Percentiles rank a stretch among this genome's conserved stretches.
Evolutionary conservation across 805 yeast genomes (phyloP).

Genomic region (Hanseniaspora meyeri): DNA sequence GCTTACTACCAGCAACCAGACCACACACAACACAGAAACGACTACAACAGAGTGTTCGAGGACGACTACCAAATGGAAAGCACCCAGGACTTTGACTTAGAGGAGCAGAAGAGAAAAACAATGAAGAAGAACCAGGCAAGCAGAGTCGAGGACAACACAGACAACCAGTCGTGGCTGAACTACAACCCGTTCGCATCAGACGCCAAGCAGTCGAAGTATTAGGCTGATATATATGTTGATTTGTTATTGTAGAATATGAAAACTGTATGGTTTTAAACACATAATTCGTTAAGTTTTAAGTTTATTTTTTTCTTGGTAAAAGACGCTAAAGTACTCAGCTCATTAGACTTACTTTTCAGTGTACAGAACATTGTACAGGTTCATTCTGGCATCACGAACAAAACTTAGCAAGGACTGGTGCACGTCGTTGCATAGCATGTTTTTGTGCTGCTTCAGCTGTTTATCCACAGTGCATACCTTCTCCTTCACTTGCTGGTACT

Average conservation of each 20-base stretch:
- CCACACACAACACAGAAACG: constrained; percentile 17
- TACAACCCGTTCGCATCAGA: constrained; percentile 10
- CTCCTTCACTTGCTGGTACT: constrained; percentile 14
- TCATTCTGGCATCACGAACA: constrained; percentile 13
- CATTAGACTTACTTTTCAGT: not conserved
- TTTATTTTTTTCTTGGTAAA: not conserved
- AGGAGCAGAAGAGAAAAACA: constrained; percentile 9
- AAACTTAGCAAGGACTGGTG: constrained; percentile 15
- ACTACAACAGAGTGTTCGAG: constrained; percentile 2
- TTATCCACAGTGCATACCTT: constrained; percentile 15
- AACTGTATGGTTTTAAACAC: not conserved
- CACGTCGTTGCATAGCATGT: constrained; percentile 5
- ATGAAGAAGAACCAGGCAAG: not conserved
- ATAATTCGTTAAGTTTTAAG: too few species aligned
- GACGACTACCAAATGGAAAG: constrained; percentile 11
- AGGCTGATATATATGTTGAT: not conserved
- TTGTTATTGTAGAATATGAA: not conserved
- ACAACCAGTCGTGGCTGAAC: constrained; percentile 1
- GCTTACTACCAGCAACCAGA: constrained; percentile 15
- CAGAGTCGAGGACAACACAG: not conserved
- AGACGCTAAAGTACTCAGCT: too few species aligned
- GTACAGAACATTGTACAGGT: constrained; percentile 1
- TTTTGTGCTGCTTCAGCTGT: constrained; percentile 14
- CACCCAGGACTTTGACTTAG: constrained; percentile 13
- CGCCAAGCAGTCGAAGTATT: not conserved